phyloP scores from a whole-genome alignment of 768 basidiomycete genomes.

The Tricholoma flavovirens region DNA sequence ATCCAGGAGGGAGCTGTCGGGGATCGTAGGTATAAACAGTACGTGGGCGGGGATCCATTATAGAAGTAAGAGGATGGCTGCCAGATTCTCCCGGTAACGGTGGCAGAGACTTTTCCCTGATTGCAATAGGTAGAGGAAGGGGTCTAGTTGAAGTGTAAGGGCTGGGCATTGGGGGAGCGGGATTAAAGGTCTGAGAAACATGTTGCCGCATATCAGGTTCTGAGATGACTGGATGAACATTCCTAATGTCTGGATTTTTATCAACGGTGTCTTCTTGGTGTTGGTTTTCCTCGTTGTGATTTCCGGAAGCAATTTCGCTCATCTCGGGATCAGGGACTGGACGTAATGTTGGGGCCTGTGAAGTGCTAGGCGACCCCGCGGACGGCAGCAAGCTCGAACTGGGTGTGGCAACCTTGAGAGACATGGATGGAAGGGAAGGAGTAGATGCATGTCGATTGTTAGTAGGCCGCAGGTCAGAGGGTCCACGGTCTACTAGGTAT shows the following conservation, averaged over 20 bases:
- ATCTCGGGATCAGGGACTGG: constrained; percentile 52
- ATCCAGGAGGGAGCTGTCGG: constrained; percentile 40
- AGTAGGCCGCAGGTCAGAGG: constrained; percentile 33
- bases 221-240: constrained; percentile 50
- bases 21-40: constrained; percentile 62
- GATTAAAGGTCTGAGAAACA: constrained; percentile 25
- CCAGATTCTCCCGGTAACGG: constrained; percentile 58
- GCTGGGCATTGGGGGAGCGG: constrained; percentile 24
- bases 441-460: constrained; percentile 60
- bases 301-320: constrained; percentile 36
- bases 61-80: constrained; percentile 28
- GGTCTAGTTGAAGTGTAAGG: constrained; percentile 11
- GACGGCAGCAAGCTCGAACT: constrained; percentile 31
- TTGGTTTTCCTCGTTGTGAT: constrained; percentile 36
- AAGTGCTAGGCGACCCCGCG: constrained; percentile 67
- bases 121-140: constrained; percentile 18
- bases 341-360: constrained; percentile 72
- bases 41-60: constrained; percentile 49
- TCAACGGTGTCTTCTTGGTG: constrained; percentile 28
- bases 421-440: constrained; percentile 60
- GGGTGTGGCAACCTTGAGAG: constrained; percentile 44
- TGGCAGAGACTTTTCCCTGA: constrained; percentile 71
- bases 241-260: constrained; percentile 26
- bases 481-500: constrained; percentile 71
- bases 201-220: constrained; percentile 59